Evolutionary conservation across 1,139 yeast genomes (phyloP).

Genomic region (Yamadazyma mexicana): DNA sequence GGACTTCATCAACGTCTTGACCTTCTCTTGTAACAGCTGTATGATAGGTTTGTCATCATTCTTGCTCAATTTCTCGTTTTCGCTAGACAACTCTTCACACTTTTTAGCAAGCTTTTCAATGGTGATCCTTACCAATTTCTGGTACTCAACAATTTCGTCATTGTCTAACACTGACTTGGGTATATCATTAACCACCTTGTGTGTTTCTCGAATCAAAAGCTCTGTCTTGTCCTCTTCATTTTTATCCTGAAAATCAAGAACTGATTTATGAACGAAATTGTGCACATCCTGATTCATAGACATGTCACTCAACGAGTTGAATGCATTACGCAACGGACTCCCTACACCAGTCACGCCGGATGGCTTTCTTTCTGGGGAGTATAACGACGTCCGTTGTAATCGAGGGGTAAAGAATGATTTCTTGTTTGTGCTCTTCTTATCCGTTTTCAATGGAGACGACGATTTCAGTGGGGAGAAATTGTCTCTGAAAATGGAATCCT

Average conservation of each 20-base stretch:
- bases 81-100: constrained; percentile 9
- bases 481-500: constrained; percentile 16
- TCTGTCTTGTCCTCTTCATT: constrained; percentile 22
- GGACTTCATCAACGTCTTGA: constrained; percentile 23
- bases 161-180: constrained; percentile 23
- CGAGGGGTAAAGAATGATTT: constrained; percentile 10
- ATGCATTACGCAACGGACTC: constrained; percentile 6
- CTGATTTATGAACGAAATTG: constrained; percentile 6
- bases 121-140: constrained; percentile 18
- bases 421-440: constrained; percentile 8
- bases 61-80: constrained; percentile 9
- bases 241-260: constrained; percentile 4
- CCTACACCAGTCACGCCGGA: constrained; percentile 1
- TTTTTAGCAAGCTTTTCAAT: constrained; percentile 16
- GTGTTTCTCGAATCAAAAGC: constrained; percentile 30
- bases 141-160: constrained; percentile 26
- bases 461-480: constrained; percentile 10
- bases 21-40: constrained; percentile 16
- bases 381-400: constrained; percentile 1
- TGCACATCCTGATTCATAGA: constrained; percentile 9
- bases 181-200: constrained; percentile 24
- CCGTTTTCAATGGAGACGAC: constrained; percentile 7
- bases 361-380: constrained; percentile 6
- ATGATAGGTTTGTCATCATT: constrained; percentile 7
- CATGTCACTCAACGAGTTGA: constrained; percentile 7